Evolutionary conservation across 352 stramenopile species (phyloP).

Genomic region (Plasmopara halstedii): DNA sequence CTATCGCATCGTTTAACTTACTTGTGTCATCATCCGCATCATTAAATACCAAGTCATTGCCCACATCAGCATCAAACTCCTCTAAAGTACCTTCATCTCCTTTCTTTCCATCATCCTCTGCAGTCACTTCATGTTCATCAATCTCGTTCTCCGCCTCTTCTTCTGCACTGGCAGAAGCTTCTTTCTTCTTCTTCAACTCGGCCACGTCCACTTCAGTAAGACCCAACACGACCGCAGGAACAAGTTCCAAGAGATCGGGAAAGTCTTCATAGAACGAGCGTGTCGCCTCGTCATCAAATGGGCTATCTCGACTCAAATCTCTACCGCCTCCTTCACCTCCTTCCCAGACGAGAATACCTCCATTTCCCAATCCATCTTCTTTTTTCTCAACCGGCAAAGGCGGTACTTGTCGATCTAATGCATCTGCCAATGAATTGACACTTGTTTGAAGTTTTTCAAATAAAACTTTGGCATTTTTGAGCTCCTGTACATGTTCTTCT

Average conservation of each 20-base stretch:
- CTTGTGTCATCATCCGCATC: slow-evolving; percentile 13
- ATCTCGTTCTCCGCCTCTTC: slow-evolving; percentile 33
- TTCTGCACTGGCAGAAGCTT: slow-evolving; percentile 29
- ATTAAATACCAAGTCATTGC: slow-evolving; percentile 1
- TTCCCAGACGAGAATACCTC: slow-evolving; percentile 62
- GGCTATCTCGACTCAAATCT: slow-evolving; percentile 72
- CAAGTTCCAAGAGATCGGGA: slow-evolving; percentile 91
- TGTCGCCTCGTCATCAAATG: slow-evolving; percentile 95
- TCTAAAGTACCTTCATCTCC: slow-evolving; percentile 9
- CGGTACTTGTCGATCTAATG: slow-evolving; percentile 69
- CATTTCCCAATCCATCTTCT: slow-evolving; percentile 39
- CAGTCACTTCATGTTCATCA: slow-evolving; percentile 23
- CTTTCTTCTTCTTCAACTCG: slow-evolving; percentile 83
- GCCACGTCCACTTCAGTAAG: slow-evolving; percentile 83
- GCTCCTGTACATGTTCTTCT: slow-evolving; percentile 65
- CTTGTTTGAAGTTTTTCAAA: slow-evolving; percentile 84
- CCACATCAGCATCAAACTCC: slow-evolving; percentile 12
- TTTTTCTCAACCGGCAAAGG: slow-evolving; percentile 51
- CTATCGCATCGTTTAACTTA: slow-evolving; percentile 11
- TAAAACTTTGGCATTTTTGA: slow-evolving; percentile 62
- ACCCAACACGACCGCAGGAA: slow-evolving; percentile 91
- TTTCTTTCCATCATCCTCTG: slow-evolving; percentile 36
- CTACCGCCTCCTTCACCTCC: slow-evolving; percentile 51
- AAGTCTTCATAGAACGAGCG: slow-evolving; percentile 96
- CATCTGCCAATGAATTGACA: slow-evolving; percentile 72